Evolutionary conservation across 176 grass and related monocot genomes (phyloP).

Genomic region (Poa annua): DNA sequence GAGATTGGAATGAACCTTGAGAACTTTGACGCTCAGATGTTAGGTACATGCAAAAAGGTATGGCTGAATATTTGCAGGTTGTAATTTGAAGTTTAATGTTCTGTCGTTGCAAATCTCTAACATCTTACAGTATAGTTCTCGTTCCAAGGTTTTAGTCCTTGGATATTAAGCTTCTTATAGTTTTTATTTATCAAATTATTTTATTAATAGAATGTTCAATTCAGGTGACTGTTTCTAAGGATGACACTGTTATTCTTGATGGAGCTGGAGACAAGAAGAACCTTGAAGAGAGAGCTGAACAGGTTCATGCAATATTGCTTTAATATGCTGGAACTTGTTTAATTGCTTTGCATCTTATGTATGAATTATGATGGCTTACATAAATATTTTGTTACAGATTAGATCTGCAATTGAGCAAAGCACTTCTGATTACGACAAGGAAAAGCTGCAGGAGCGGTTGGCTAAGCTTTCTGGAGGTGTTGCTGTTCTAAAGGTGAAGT

Average conservation of each 20-base stretch:
- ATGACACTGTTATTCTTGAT: slow-evolving; percentile 98
- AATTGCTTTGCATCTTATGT: slow-evolving; percentile 1
- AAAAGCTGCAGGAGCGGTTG: slow-evolving; percentile 86
- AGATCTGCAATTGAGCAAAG: slow-evolving; percentile 83
- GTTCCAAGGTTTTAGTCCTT: not conserved
- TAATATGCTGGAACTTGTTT: not conserved
- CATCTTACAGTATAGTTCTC: not conserved
- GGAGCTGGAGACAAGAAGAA: slow-evolving; percentile 85
- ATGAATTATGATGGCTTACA: slow-evolving; percentile 17
- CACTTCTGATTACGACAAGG: slow-evolving; percentile 94
- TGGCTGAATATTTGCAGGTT: not conserved
- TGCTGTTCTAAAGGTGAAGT: slow-evolving; percentile 86
- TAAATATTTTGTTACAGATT: slow-evolving; percentile 55
- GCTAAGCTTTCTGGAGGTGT: slow-evolving; percentile 98
- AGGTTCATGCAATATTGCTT: slow-evolving; percentile 46
- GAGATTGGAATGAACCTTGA: slow-evolving; percentile 98
- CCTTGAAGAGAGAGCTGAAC: slow-evolving; percentile 88
- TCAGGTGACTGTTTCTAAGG: slow-evolving; percentile 95
- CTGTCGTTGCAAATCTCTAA: not conserved
- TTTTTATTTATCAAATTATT: not conserved
- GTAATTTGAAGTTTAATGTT: not conserved
- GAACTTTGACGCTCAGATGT: slow-evolving; percentile 75
- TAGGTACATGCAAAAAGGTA: slow-evolving; percentile 93
- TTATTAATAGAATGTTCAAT: not conserved
- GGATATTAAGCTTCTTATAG: not conserved